Percentiles rank a stretch among this genome's conserved stretches.
Conservation (phyloP, 805 yeast species). For the Barnettozyma sucrosica region DNA sequence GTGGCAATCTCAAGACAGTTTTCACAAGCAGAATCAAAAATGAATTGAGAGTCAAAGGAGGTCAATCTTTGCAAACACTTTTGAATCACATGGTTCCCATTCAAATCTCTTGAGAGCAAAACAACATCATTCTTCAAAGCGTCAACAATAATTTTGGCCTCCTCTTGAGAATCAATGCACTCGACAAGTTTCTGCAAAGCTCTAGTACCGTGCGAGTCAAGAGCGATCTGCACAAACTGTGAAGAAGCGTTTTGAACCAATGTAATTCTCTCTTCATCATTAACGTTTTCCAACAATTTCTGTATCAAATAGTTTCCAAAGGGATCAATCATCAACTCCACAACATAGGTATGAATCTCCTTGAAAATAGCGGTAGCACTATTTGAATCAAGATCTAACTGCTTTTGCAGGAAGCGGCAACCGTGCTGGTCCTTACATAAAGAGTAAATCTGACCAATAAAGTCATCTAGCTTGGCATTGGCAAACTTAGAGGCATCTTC, state of each 20-base stretch:
- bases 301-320: slow-evolving; percentile 96
- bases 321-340: slow-evolving; percentile 89
- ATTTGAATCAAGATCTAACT: slow-evolving; percentile 58
- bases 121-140: slow-evolving; percentile 70
- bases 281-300: slow-evolving; percentile 75
- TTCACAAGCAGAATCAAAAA: slow-evolving; percentile 75
- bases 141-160: slow-evolving; percentile 55
- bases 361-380: slow-evolving; percentile 74
- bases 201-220: slow-evolving; percentile 94
- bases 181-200: slow-evolving; percentile 92
- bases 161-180: slow-evolving; percentile 65
- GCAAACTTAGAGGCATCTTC: slow-evolving; percentile 70
- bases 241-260: slow-evolving; percentile 69
- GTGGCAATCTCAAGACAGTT: slow-evolving; percentile 81
- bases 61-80: slow-evolving; percentile 74
- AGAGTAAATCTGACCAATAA: slow-evolving; percentile 65
- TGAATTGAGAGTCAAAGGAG: slow-evolving; percentile 72
- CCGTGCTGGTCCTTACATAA: slow-evolving; percentile 96
- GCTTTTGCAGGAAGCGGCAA: slow-evolving; percentile 85
- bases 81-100: slow-evolving; percentile 96
- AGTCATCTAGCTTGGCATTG: slow-evolving; percentile 63
- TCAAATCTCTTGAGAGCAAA: slow-evolving; percentile 75
- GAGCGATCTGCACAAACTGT: slow-evolving; percentile 71
- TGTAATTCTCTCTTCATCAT: slow-evolving; percentile 59
- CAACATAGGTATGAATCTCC: slow-evolving; percentile 71